Evolutionary conservation across 345 rosid genomes (phyloP).

Genomic region (Aethionema arabicum): DNA sequence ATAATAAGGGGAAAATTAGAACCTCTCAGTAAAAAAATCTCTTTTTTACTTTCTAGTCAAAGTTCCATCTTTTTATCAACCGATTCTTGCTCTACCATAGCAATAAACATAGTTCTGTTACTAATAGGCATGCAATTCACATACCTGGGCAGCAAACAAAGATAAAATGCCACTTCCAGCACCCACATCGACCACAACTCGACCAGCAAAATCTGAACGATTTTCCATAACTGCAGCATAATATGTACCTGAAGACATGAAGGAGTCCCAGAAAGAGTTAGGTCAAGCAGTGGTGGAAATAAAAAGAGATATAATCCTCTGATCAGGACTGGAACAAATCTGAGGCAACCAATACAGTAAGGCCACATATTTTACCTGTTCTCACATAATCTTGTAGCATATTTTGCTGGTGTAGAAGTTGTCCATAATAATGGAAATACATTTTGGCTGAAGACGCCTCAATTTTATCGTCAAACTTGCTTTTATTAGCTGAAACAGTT

Average conservation of each 20-base stretch:
- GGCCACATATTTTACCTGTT: conserved; percentile 60
- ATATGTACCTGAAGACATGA: conserved; percentile 72
- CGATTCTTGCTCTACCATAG: conserved; percentile 11
- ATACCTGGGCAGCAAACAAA: conserved; percentile 97
- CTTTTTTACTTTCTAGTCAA: conserved; percentile 1
- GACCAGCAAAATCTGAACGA: conserved; percentile 81
- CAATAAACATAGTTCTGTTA: neutral
- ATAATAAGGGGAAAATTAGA: neutral
- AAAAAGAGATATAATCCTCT: conserved; percentile 2
- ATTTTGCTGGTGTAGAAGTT: conserved; percentile 93
- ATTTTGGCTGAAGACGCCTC: conserved; percentile 94
- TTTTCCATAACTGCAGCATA: conserved; percentile 98
- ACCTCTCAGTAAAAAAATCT: neutral
- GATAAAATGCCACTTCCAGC: conserved; percentile 99
- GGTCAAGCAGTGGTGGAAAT: conserved; percentile 1
- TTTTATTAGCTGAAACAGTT: conserved; percentile 42
- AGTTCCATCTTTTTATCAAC: conserved; percentile 8
- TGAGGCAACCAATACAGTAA: conserved; percentile 14
- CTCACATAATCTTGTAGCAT: conserved; percentile 99
- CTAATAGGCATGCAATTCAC: conserved; percentile 2
- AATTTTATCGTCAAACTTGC: conserved; percentile 91
- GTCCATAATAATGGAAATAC: conserved; percentile 99
- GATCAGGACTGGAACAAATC: conserved; percentile 7
- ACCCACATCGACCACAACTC: conserved; percentile 96
- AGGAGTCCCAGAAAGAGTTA: conserved; percentile 11